A percentile compares a stretch with the other conserved stretches of the same genome.
Evolutionary conservation across 2,329 filamentous ascomycete genomes (phyloP).

Genomic region (Raffaelea arxii): DNA sequence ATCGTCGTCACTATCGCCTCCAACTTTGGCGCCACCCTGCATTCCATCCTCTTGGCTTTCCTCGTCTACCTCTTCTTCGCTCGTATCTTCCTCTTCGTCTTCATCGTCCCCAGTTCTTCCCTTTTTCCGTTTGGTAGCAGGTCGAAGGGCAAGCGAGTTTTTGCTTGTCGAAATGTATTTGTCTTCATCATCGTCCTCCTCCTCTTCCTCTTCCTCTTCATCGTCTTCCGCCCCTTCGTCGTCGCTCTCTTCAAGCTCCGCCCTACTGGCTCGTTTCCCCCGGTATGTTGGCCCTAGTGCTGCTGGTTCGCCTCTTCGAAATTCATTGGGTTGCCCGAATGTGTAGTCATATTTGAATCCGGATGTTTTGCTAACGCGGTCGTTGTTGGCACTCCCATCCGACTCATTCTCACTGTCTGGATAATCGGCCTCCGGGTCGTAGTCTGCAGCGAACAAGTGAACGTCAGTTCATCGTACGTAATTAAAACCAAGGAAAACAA

Average conservation of each 20-base stretch:
- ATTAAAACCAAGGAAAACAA: background rate
- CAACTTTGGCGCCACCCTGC: slow-evolving; percentile 45
- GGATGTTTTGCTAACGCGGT: slow-evolving; percentile 32
- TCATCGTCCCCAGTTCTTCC: slow-evolving; percentile 37
- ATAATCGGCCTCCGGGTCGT: slow-evolving; percentile 65
- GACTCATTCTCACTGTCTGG: slow-evolving; percentile 43
- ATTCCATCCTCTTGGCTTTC: slow-evolving; percentile 25
- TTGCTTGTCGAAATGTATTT: no score
- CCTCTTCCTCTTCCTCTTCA: no score
- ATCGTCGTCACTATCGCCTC: slow-evolving; percentile 40
- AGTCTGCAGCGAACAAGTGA: slow-evolving; percentile 42
- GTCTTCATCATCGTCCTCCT: no score
- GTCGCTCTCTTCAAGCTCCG: slow-evolving; percentile 50
- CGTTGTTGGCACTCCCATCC: slow-evolving; percentile 41
- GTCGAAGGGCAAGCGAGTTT: no score
- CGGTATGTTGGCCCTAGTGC: slow-evolving; percentile 67
- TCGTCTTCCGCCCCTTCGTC: slow-evolving; percentile 40
- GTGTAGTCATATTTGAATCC: background rate
- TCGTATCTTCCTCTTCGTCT: slow-evolving; percentile 38
- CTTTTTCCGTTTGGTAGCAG: no score
- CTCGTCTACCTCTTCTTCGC: slow-evolving; percentile 35
- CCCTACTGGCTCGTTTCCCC: slow-evolving; percentile 64
- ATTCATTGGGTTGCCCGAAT: background rate
- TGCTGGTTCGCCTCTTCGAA: no score
- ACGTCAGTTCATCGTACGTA: background rate